Evolutionary conservation across 2,329 filamentous ascomycete species (phyloP).

Genomic region (Tricladium varicosporioides): DNA sequence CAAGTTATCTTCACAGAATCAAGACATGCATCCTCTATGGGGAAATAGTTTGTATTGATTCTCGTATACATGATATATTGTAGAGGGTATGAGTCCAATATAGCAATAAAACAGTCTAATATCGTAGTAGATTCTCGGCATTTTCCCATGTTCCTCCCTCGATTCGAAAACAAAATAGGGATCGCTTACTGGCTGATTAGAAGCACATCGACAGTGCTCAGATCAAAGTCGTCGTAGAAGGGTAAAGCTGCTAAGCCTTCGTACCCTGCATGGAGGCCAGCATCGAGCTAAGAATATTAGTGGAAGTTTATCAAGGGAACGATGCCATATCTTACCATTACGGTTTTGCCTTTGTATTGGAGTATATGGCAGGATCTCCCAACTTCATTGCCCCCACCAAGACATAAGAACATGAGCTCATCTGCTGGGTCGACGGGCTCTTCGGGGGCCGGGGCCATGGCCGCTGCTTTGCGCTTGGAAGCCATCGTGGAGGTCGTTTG

Average conservation of each 20-base stretch:
- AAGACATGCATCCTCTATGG: constrained; percentile 33
- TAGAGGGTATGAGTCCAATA: not conserved
- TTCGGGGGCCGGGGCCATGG: constrained; percentile 67
- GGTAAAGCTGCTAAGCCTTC: constrained; percentile 90
- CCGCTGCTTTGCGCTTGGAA: constrained; percentile 85
- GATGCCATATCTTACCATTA: constrained; percentile 69
- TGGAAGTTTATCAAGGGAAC: not conserved
- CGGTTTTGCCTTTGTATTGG: constrained; percentile 98
- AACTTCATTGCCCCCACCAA: constrained; percentile 96
- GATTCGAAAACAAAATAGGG: constrained; percentile 17
- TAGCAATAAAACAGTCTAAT: not conserved
- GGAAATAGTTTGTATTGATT: constrained; percentile 45
- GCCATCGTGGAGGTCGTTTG: constrained; percentile 59
- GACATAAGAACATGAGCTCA: constrained; percentile 88
- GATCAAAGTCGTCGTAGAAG: constrained; percentile 97
- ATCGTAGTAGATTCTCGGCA: not conserved
- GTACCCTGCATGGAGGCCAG: constrained; percentile 94
- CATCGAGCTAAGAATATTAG: constrained; percentile 65
- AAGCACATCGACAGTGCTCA: constrained; percentile 95
- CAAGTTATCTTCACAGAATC: constrained; percentile 33
- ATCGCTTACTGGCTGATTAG: constrained; percentile 96
- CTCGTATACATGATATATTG: constrained; percentile 36
- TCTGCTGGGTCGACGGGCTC: constrained; percentile 91
- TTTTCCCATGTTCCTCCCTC: not conserved
- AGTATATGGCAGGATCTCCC: constrained; percentile 96